phyloP scores from a whole-genome alignment of 345 rosid genomes.

The Firmiana major region DNA sequence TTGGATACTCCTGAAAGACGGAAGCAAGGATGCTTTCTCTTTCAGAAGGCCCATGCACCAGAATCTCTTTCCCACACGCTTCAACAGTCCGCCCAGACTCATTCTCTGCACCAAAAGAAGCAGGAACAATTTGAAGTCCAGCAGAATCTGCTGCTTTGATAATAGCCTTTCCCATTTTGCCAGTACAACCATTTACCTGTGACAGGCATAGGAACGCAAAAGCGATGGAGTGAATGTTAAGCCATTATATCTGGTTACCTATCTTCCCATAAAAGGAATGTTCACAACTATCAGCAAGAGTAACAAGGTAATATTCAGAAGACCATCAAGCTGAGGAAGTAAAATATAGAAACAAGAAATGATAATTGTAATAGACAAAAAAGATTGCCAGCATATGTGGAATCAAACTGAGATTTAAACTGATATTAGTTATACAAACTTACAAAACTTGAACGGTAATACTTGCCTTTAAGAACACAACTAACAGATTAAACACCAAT shows the following conservation, averaged over 20 bases:
- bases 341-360: background rate
- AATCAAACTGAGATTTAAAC: background rate
- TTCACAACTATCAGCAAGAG: background rate
- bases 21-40: slow-evolving; percentile 69
- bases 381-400: background rate
- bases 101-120: slow-evolving; percentile 64
- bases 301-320: background rate
- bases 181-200: slow-evolving; percentile 85
- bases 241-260: background rate
- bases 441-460: background rate
- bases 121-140: slow-evolving; percentile 71
- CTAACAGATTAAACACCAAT: background rate
- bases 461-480: background rate
- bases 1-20: slow-evolving; percentile 53
- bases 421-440: background rate
- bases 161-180: slow-evolving; percentile 90
- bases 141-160: slow-evolving; percentile 83
- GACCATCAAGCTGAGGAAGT: background rate
- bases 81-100: slow-evolving; percentile 62
- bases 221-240: background rate
- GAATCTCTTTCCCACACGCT: slow-evolving; percentile 66
- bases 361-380: background rate
- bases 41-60: slow-evolving; percentile 66
- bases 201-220: slow-evolving; percentile 1
- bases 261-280: background rate